Base-by-base conservation (phyloP, 2,329 filamentous ascomycete genomes). In the Lizonia empirigonia region DNA sequence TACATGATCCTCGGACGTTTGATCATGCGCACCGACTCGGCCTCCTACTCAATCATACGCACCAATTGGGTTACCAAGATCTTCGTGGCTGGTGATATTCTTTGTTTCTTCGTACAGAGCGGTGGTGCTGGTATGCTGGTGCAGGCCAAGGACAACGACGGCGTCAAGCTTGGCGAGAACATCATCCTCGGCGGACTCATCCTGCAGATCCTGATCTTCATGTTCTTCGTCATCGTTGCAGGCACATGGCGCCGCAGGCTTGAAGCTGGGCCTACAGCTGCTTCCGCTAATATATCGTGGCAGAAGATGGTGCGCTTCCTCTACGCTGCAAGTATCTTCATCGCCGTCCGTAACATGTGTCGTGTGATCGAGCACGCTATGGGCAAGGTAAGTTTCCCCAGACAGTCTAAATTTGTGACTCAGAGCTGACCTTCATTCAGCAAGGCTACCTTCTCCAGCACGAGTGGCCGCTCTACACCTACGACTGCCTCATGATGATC, bases 151-250 rank as follows among this genome's bases (percentile, higher is more conserved):
- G 63, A 67, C 20, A 18, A 56, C 6, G 27, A 53, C 39, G 32
- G 56, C 35, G 19, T 68, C 39, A 58, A 75, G 20, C 67, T 70
- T 10, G 81, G 79, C n/a, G 65, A 82, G 56, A 76, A 78, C 15
- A 72, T 86, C 39, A 78, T 86, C n/a, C 68, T 86, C 7, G 78
- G 59, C 1, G 84, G 85, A 2, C 70, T 87, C 2, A 64, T 81
- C 24, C 65, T 85, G 13, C 85, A 87, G 62, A 75, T 87, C 19
- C 30, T 82, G 33, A 77, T 82, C 47, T 85, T 87, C 54, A 76
- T 74, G 18, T 68, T 85, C 27, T 87, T 87, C 60, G 67, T 82
- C 27, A 48, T 77, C 4, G 76, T 77, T 1, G 75, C 80, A 0
- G 56, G 75, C 2, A 51, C 80, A 1, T 84, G 85, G 68, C 78